These are phyloP conservation scores for Erythrophleum ivorense DNA, from an alignment of 331 rosid species.

Conservation along the genomic window DNA sequence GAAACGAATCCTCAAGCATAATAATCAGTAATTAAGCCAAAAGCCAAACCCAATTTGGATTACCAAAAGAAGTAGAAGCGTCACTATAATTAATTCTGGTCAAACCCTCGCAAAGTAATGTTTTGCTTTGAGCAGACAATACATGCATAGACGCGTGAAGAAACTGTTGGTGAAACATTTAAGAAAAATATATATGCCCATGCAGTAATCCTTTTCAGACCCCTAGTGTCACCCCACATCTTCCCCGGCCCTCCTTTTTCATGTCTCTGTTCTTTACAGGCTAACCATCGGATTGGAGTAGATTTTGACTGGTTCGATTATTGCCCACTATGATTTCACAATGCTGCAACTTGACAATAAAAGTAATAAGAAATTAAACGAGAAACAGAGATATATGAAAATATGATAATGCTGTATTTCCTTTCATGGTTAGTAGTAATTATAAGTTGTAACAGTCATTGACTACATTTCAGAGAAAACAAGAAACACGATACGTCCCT, in stretches of 20 bases:
- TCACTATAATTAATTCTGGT: slow-evolving; percentile 18
- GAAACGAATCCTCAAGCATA: not conserved
- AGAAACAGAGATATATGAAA: not conserved
- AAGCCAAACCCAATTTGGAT: not conserved
- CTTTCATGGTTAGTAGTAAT: slow-evolving; percentile 13
- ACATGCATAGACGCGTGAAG: slow-evolving; percentile 3
- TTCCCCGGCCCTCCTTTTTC: not conserved
- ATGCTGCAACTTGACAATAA: not conserved
- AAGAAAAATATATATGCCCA: not conserved
- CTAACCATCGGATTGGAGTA: not conserved
- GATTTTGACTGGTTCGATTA: not conserved
- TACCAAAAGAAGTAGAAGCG: slow-evolving; percentile 4
- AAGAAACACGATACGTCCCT: slow-evolving; percentile 13
- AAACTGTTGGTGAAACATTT: slow-evolving; percentile 19
- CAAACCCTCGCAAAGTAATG: slow-evolving; percentile 45
- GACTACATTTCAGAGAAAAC: not conserved
- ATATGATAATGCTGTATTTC: not conserved
- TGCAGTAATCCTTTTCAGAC: slow-evolving; percentile 30
- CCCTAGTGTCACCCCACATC: slow-evolving; percentile 21
- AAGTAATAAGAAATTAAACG: not conserved
- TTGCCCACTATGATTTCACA: not conserved
- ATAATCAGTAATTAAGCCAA: not conserved
- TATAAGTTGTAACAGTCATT: slow-evolving; percentile 10
- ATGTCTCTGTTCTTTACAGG: not conserved
- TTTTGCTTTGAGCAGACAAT: slow-evolving; percentile 49